These are phyloP conservation scores for Glebionis coronaria DNA, from an alignment of 129 eudicot species.

Conservation along the genomic window DNA sequence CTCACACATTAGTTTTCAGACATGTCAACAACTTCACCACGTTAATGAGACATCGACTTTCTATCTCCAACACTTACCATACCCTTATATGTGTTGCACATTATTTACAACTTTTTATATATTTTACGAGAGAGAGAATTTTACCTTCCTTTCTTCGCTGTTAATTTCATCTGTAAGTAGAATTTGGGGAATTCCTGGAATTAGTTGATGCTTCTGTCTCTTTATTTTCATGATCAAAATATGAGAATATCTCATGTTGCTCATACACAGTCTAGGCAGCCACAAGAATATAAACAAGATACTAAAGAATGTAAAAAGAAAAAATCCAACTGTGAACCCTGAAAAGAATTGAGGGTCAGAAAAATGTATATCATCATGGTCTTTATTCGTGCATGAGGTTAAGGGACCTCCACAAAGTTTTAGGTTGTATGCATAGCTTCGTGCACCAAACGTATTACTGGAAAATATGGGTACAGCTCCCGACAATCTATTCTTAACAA, in stretches of 20 bases:
- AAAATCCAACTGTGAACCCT: conserved; percentile 17
- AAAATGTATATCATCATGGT: no score
- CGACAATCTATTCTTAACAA: no score
- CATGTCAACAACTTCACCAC: no score
- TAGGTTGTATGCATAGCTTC: no score
- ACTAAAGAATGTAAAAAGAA: conserved; percentile 18
- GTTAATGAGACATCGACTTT: no score
- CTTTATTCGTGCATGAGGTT: no score
- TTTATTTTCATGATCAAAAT: conserved; percentile 23
- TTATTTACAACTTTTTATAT: no score
- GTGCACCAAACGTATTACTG: no score
- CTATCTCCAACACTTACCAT: background rate
- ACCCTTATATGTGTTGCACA: background rate
- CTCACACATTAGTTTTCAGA: background rate
- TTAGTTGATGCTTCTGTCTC: conserved; percentile 12
- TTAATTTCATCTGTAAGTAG: background rate
- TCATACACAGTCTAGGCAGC: conserved; percentile 21
- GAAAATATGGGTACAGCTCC: no score
- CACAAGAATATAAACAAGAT: conserved; percentile 25
- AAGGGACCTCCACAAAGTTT: no score
- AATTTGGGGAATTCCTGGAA: background rate
- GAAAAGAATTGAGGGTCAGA: conserved; percentile 2
- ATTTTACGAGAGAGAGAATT: background rate
- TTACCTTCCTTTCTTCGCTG: conserved; percentile 3
- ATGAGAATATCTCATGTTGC: conserved; percentile 23